A percentile compares a stretch with the other conserved stretches of the same genome.
Evolutionary conservation across 2,329 filamentous ascomycete species (phyloP).

Genomic region (Xylariales sp.): DNA sequence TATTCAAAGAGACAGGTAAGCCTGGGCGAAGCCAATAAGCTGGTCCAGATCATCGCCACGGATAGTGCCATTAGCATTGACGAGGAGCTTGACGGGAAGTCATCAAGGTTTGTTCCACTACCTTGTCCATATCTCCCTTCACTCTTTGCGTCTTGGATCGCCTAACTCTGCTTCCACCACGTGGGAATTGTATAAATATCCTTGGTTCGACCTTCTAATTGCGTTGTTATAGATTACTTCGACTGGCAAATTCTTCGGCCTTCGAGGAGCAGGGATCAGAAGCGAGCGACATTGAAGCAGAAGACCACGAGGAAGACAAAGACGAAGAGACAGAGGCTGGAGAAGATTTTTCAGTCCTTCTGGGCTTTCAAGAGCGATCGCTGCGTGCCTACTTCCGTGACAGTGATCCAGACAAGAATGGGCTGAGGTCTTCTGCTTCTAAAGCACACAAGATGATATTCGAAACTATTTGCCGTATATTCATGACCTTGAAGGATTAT

Average conservation of each 20-base stretch:
- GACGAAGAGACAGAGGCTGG: not conserved
- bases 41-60: not conserved
- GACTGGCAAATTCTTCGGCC: slow-evolving; percentile 1
- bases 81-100: slow-evolving; percentile 6
- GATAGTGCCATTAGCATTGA: slow-evolving; percentile 4
- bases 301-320: slow-evolving; percentile 1
- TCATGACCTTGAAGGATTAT: not conserved
- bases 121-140: not conserved
- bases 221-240: not conserved
- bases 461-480: not conserved
- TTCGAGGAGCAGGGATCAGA: not conserved
- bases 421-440: not conserved
- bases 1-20: not conserved
- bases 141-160: too few species aligned
- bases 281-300: slow-evolving; percentile 2
- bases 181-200: too few species aligned
- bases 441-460: not conserved
- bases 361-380: slow-evolving; percentile 13
- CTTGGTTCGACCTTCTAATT: not conserved
- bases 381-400: slow-evolving; percentile 9
- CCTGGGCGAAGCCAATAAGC: slow-evolving; percentile 1
- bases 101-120: not conserved
- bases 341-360: slow-evolving; percentile 7
- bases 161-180: too few species aligned
- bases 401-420: not conserved